Evolutionary conservation across 208 protist genomes (phyloP).

Genomic region (Jaenimonas drosophilae): DNA sequence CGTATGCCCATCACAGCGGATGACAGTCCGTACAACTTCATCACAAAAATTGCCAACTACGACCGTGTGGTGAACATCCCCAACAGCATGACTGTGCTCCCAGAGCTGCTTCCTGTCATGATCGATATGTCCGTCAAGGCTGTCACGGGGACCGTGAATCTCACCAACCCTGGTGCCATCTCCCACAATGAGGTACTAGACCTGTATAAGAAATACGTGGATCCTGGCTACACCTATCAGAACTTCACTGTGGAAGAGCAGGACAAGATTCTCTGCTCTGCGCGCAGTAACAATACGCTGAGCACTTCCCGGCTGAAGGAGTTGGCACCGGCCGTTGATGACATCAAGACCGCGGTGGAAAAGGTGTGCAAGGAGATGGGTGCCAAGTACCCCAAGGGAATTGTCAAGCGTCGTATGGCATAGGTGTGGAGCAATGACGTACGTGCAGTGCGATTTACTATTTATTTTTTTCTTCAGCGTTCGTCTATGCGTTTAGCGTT

Average conservation of each 20-base stretch:
- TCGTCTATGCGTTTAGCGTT: too few species aligned
- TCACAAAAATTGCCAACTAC: slow-evolving; percentile 58
- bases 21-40: slow-evolving; percentile 48
- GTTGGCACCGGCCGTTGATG: slow-evolving; percentile 19
- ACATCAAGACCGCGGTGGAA: slow-evolving; percentile 38
- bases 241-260: slow-evolving; percentile 53
- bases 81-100: slow-evolving; percentile 54
- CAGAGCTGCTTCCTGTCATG: slow-evolving; percentile 33
- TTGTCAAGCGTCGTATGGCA: slow-evolving; percentile 15
- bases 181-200: slow-evolving; percentile 49
- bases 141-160: slow-evolving; percentile 34
- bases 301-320: slow-evolving; percentile 17
- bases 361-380: slow-evolving; percentile 29
- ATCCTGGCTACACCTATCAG: slow-evolving; percentile 27
- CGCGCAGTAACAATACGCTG: slow-evolving; percentile 31
- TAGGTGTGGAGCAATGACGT: not conserved
- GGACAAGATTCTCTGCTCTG: slow-evolving; percentile 37
- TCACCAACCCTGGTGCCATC: slow-evolving; percentile 46
- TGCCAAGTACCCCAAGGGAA: slow-evolving; percentile 18
- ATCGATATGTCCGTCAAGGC: slow-evolving; percentile 21
- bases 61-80: slow-evolving; percentile 48
- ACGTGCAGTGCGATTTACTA: too few species aligned
- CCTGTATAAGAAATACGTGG: slow-evolving; percentile 45
- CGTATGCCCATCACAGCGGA: slow-evolving; percentile 47
- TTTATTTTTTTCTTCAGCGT: too few species aligned